Conservation (phyloP, 2,329 filamentous ascomycete species). For the Aureobasidium leucospermi region DNA sequence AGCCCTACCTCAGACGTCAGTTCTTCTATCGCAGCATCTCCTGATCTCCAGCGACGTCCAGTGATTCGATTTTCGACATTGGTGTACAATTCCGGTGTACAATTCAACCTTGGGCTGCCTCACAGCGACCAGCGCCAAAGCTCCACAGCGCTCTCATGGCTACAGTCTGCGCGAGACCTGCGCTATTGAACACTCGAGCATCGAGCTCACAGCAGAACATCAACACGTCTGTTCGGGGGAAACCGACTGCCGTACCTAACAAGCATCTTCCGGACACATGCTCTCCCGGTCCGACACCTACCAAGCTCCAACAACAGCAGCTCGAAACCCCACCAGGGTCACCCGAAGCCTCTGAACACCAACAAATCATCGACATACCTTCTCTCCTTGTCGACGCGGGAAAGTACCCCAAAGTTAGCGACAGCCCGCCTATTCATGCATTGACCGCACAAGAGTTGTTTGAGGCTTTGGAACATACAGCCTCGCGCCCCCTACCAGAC, state of each 20-base stretch:
- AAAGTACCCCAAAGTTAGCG: conserved; percentile 50
- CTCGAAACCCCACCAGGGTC: conserved; percentile 43
- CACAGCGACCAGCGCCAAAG: background rate
- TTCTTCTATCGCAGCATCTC: background rate
- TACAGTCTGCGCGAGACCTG: conserved; percentile 34
- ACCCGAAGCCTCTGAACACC: conserved; percentile 45
- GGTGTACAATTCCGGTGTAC: background rate
- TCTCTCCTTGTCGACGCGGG: conserved; percentile 72
- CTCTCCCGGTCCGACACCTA: conserved; percentile 62
- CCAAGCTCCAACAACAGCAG: conserved; percentile 35
- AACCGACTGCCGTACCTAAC: conserved; percentile 64
- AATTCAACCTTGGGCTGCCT: background rate
- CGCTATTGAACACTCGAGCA: conserved; percentile 29
- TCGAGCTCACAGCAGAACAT: conserved; percentile 51
- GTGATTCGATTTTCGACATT: background rate
- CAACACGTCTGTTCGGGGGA: conserved; percentile 49
- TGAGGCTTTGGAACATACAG: conserved; percentile 65
- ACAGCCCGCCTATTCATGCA: conserved; percentile 58
- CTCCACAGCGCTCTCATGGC: conserved; percentile 28
- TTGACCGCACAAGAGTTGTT: conserved; percentile 63
- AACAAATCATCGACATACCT: conserved; percentile 48
- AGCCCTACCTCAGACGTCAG: background rate
- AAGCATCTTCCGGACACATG: conserved; percentile 78
- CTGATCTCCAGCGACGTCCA: background rate
- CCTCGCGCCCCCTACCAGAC: conserved; percentile 75